Base-by-base conservation (phyloP, 495 filamentous ascomycete genomes). In the Penicillium parvum region DNA sequence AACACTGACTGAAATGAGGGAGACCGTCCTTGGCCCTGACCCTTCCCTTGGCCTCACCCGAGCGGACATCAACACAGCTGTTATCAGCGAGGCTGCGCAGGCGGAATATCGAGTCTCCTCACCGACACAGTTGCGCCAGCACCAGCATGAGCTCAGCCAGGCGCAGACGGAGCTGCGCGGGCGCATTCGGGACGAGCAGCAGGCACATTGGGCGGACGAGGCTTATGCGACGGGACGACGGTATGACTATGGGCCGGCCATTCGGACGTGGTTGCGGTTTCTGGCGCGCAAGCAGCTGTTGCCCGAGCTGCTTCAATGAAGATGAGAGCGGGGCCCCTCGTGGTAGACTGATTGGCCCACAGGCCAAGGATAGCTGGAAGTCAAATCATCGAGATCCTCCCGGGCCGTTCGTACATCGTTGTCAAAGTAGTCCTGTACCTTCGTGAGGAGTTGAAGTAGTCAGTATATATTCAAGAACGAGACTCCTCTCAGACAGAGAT, bases 171-270 rank as follows among this genome's bases (percentile, higher is more conserved):
- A 51, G 20, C 50, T 76, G 2, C 65, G 64, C 34, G 40, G 21
- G n/a, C 63, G 63, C 0, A 66, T 76, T 14, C 61, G 53, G 20
- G 71, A 74, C 22, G 69, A 75, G 40, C 57, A 64, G 21, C 64
- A 73, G 32, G 53, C 61, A 3, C 57, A 62, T 22, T 53, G 57
- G 15, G 53, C 55, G 4, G 74, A 77, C 47, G 66, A 74, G 3
- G 66, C 69, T 27, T 62, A 69, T 55, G 73, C 70, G 10, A 64
- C 64, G 14, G 61, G 67, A 26, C 62, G 69, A 32, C 53, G 70
- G 23, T 70, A 66, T 56, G 73, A 77, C 45, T 74, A 75, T 44
- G 68, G 66, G 7, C 64, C 71, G 5, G 68, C 67, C 14, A 51
- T 76, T 16, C 63, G 70, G 30, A 61, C 50, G 5, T 76, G 74